A percentile compares a stretch with the other conserved stretches of the same genome.
Evolutionary conservation across 2,329 filamentous ascomycete genomes (phyloP).

Genomic region (Chaetomiaceae sp.): DNA sequence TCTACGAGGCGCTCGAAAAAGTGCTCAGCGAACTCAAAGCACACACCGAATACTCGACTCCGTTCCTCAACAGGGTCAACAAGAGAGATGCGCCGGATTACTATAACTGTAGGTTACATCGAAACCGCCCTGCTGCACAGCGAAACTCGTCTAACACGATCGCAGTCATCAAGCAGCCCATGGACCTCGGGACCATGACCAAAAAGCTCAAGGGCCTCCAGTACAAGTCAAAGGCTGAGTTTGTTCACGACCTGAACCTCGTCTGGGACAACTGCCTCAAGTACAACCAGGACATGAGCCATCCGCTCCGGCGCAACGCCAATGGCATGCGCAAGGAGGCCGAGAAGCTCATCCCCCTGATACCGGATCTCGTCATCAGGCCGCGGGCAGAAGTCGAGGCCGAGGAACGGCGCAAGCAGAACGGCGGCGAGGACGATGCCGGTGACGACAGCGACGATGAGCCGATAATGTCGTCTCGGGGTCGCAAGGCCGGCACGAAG

Average conservation of each 20-base stretch:
- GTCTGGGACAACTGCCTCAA: slow-evolving; percentile 97
- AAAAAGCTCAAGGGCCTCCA: slow-evolving; percentile 84
- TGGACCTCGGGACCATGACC: slow-evolving; percentile 97
- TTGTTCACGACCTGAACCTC: slow-evolving; percentile 85
- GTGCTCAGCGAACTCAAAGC: slow-evolving; percentile 96
- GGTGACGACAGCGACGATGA: slow-evolving; percentile 94
- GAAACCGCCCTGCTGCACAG: too few species aligned
- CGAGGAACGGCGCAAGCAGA: slow-evolving; percentile 77
- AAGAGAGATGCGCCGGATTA: slow-evolving; percentile 97
- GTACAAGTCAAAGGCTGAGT: slow-evolving; percentile 89
- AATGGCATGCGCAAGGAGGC: slow-evolving; percentile 96
- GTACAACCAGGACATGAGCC: slow-evolving; percentile 87
- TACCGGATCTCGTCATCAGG: slow-evolving; percentile 85
- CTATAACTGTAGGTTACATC: slow-evolving; percentile 67
- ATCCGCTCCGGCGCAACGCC: slow-evolving; percentile 86
- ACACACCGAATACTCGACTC: slow-evolving; percentile 94
- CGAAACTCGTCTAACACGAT: slow-evolving; percentile 4
- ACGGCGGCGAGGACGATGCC: slow-evolving; percentile 75
- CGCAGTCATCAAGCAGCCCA: slow-evolving; percentile 86
- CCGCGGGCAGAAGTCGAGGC: slow-evolving; percentile 93
- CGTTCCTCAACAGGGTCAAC: slow-evolving; percentile 89
- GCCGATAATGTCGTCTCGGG: slow-evolving; percentile 95
- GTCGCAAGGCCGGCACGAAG: slow-evolving; percentile 80
- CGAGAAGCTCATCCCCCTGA: slow-evolving; percentile 90
- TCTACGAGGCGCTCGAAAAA: slow-evolving; percentile 95